Evolutionary conservation across 75 land plant genomes (phyloP).

Genomic region (Pseudotsuga menziesii): DNA sequence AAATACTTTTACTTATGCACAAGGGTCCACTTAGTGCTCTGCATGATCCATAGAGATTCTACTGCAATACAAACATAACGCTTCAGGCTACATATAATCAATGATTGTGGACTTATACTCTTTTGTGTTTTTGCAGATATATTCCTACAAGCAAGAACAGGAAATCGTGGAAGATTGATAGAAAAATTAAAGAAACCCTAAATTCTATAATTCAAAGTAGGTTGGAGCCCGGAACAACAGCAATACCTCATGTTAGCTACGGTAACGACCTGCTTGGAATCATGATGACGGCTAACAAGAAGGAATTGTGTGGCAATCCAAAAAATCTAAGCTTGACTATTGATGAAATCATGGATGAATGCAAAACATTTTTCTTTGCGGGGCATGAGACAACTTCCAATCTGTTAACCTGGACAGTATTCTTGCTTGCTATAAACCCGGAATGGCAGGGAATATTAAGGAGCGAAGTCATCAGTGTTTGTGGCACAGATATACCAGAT

Average conservation of each 20-base stretch:
- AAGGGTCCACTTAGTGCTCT: no score
- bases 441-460: neutral
- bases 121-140: conserved; percentile 6
- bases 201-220: conserved; percentile 24
- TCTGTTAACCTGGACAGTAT: conserved; percentile 37
- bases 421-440: conserved; percentile 21
- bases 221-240: no score
- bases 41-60: no score
- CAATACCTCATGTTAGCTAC: neutral
- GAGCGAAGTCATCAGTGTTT: neutral
- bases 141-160: no score
- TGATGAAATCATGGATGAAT: conserved; percentile 62
- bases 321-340: neutral
- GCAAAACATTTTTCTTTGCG: conserved; percentile 67
- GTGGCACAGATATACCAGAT: conserved; percentile 13
- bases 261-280: conserved; percentile 35
- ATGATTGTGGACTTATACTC: neutral
- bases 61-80: neutral
- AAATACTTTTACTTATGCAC: no score
- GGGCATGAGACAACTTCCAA: conserved; percentile 59
- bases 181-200: conserved; percentile 21
- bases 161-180: no score
- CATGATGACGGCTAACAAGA: conserved; percentile 5
- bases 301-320: neutral
- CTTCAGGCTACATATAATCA: neutral